A percentile compares a stretch with the other conserved stretches of the same genome.
phyloP scores from a whole-genome alignment of 768 basidiomycete species.

The Cystobasidiopsis lactophilus region DNA sequence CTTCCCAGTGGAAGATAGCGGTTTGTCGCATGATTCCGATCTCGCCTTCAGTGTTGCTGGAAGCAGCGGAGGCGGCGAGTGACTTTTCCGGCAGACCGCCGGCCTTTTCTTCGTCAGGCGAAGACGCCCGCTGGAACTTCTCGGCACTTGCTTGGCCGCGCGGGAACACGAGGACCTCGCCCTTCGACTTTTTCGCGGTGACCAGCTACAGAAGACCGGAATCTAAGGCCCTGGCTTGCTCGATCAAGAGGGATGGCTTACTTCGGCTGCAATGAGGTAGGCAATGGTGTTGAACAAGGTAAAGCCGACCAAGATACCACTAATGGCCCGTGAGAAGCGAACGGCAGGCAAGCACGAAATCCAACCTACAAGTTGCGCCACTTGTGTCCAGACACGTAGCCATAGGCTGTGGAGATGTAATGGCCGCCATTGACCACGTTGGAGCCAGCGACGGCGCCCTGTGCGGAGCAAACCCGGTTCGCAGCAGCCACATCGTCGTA shows the following conservation, averaged over 20 bases:
- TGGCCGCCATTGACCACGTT: slow-evolving; percentile 20
- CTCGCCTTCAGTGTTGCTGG: too few species aligned
- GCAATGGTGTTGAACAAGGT: slow-evolving; percentile 20
- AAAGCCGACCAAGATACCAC: slow-evolving; percentile 23
- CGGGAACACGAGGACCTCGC: slow-evolving; percentile 23
- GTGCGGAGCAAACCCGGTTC: slow-evolving; percentile 19
- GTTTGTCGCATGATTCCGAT: slow-evolving; percentile 19
- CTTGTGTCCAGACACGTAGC: slow-evolving; percentile 19
- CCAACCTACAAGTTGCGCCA: too few species aligned
- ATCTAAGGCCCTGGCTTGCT: too few species aligned
- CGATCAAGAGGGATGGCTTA: too few species aligned
- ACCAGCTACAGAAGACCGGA: too few species aligned
- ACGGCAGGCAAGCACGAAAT: too few species aligned
- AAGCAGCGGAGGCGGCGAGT: too few species aligned
- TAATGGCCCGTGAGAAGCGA: too few species aligned
- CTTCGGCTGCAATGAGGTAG: slow-evolving; percentile 23
- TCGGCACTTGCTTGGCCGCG: slow-evolving; percentile 14
- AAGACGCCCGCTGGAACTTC: too few species aligned
- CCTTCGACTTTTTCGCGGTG: too few species aligned
- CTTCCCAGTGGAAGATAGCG: slow-evolving; percentile 24
- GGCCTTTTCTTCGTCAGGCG: too few species aligned
- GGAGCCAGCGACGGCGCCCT: slow-evolving; percentile 20
- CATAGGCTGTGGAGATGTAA: slow-evolving; percentile 18
- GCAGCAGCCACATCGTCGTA: slow-evolving; percentile 17
- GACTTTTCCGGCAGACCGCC: too few species aligned